A percentile compares a stretch with the other conserved stretches of the same genome.
phyloP scores from a whole-genome alignment of 495 filamentous ascomycete genomes.

The Penicillium cataractarum region DNA sequence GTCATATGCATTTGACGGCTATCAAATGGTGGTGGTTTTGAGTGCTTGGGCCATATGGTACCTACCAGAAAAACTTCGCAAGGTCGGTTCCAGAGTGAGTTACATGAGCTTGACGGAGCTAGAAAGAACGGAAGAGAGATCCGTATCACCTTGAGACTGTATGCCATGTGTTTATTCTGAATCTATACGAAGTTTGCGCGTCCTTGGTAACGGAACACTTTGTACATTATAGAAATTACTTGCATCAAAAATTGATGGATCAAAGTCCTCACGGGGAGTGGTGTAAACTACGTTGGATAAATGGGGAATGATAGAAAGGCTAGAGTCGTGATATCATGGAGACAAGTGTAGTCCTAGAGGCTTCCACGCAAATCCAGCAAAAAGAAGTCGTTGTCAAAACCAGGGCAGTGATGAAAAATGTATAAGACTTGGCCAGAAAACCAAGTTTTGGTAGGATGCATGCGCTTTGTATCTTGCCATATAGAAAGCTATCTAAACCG shows the following conservation, averaged over 20 bases:
- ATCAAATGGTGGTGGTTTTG: constrained; percentile 12
- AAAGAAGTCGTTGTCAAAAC: too few relatives aligned
- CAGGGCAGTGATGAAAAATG: too few relatives aligned
- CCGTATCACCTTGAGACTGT: background rate
- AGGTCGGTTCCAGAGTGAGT: background rate
- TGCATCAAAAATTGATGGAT: too few relatives aligned
- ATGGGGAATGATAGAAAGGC: too few relatives aligned
- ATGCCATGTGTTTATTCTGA: background rate
- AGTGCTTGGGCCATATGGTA: constrained; percentile 16
- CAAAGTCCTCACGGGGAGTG: background rate
- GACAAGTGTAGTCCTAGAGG: too few relatives aligned
- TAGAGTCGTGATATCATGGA: too few relatives aligned
- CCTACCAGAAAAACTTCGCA: constrained; percentile 8
- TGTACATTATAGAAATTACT: too few relatives aligned
- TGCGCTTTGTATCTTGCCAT: background rate
- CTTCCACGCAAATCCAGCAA: too few relatives aligned
- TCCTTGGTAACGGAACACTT: too few relatives aligned
- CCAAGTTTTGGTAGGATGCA: background rate
- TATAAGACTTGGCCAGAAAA: too few relatives aligned
- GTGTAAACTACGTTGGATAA: background rate
- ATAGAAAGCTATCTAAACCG: background rate
- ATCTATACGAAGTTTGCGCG: background rate
- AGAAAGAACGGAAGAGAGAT: background rate
- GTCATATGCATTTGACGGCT: constrained; percentile 17
- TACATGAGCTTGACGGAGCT: constrained; percentile 5